A percentile compares a stretch with the other conserved stretches of the same genome.
Conservation (phyloP, 2,329 filamentous ascomycete species). For the Helminthosporium solani region DNA sequence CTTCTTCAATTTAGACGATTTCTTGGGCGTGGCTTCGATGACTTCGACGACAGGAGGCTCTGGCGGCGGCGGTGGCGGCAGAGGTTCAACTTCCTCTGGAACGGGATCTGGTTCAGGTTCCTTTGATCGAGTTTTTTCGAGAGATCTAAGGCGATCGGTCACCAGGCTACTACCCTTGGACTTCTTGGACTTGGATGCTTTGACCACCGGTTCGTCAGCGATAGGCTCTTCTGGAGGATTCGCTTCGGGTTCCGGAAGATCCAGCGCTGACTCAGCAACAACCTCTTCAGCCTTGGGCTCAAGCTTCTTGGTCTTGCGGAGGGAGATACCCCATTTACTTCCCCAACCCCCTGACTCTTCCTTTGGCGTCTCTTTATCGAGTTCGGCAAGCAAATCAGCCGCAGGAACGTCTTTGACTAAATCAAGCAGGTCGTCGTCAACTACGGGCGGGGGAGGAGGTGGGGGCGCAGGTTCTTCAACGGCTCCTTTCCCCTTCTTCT, state of each 20-base stretch:
- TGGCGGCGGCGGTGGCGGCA: slow-evolving; percentile 18
- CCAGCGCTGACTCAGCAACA: slow-evolving; percentile 40
- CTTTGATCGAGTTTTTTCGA: slow-evolving; percentile 42
- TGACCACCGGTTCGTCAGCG: slow-evolving; percentile 25
- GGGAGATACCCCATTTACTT: slow-evolving; percentile 48
- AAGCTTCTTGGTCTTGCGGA: slow-evolving; percentile 43
- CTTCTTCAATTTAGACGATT: slow-evolving; percentile 32
- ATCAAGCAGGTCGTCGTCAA: slow-evolving; percentile 37
- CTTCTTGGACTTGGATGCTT: slow-evolving; percentile 30
- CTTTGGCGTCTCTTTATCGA: slow-evolving; percentile 38
- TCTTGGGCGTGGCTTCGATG: slow-evolving; percentile 34
- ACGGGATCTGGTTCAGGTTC: slow-evolving; percentile 37
- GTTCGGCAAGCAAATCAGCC: slow-evolving; percentile 36
- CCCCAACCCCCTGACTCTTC: slow-evolving; percentile 38
- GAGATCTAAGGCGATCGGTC: slow-evolving; percentile 55
- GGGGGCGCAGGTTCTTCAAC: slow-evolving; percentile 23
- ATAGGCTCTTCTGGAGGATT: slow-evolving; percentile 47
- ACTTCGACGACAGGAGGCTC: slow-evolving; percentile 30
- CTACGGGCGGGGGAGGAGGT: slow-evolving; percentile 19
- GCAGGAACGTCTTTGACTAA: slow-evolving; percentile 37
- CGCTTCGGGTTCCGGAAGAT: slow-evolving; percentile 43
- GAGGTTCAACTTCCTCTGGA: slow-evolving; percentile 17
- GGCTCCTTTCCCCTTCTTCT: slow-evolving; percentile 36
- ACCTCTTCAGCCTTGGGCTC: slow-evolving; percentile 12
- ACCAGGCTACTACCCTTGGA: slow-evolving; percentile 43